Percentiles rank a stretch among this genome's conserved stretches.
phyloP scores from a whole-genome alignment of 805 yeast species.

The Barnettozyma sp. region DNA sequence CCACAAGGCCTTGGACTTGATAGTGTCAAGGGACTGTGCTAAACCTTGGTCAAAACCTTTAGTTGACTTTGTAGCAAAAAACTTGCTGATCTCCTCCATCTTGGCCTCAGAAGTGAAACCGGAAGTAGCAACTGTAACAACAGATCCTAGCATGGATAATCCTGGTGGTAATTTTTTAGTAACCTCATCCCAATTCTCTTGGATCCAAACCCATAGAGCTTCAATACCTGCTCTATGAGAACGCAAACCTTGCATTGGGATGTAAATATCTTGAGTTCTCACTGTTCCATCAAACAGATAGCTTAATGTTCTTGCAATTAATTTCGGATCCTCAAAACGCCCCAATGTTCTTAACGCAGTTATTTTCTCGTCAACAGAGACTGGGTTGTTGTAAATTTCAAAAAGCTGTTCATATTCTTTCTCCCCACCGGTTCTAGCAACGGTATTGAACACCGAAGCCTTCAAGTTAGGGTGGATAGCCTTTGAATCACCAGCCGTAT shows the following conservation, averaged over 20 bases:
- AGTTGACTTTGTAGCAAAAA: conserved; percentile 49
- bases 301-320: conserved; percentile 49
- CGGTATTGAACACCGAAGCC: conserved; percentile 56
- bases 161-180: conserved; percentile 70
- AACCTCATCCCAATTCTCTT: conserved; percentile 65
- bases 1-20: conserved; percentile 53
- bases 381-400: conserved; percentile 53
- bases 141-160: conserved; percentile 68
- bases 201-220: conserved; percentile 68
- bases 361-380: conserved; percentile 57
- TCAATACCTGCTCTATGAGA: conserved; percentile 57
- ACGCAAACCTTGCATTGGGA: conserved; percentile 72
- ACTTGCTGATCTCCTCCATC: conserved; percentile 41
- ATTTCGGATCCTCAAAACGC: conserved; percentile 43
- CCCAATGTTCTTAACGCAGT: conserved; percentile 69
- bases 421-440: conserved; percentile 56
- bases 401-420: conserved; percentile 57
- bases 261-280: conserved; percentile 67
- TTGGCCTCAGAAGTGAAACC: conserved; percentile 54
- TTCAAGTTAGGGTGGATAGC: conserved; percentile 74
- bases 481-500: conserved; percentile 52
- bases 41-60: conserved; percentile 59
- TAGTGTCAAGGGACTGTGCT: conserved; percentile 57
- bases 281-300: conserved; percentile 51
- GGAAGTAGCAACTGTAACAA: conserved; percentile 55